A percentile compares a stretch with the other conserved stretches of the same genome.
These are phyloP conservation scores for Rhizophora apiculata DNA, from an alignment of 345 rosid species.

Conservation along the genomic window DNA sequence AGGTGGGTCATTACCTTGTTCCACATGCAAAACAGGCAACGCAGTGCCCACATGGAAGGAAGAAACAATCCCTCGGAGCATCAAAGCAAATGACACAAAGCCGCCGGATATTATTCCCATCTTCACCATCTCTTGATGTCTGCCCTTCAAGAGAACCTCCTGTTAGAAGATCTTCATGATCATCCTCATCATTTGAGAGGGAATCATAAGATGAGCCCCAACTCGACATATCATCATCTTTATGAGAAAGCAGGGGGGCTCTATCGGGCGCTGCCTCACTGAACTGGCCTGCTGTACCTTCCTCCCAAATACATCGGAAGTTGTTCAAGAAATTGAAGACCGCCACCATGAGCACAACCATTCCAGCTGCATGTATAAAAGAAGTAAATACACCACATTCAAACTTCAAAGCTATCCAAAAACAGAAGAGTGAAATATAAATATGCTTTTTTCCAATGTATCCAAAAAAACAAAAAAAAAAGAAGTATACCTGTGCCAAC, in stretches of 20 bases:
- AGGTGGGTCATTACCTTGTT: constrained; percentile 51
- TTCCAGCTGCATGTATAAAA: constrained; percentile 45
- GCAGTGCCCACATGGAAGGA: constrained; percentile 98
- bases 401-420: background rate
- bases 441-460: no score
- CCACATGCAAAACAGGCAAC: constrained; percentile 91
- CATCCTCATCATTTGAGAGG: constrained; percentile 59
- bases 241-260: constrained; percentile 71
- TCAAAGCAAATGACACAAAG: constrained; percentile 97
- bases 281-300: constrained; percentile 27
- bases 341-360: constrained; percentile 60
- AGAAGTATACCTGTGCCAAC: constrained; percentile 63
- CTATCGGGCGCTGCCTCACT: constrained; percentile 40
- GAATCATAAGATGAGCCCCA: constrained; percentile 96
- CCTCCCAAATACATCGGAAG: constrained; percentile 41
- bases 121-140: constrained; percentile 50
- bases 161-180: constrained; percentile 53
- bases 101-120: constrained; percentile 63
- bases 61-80: constrained; percentile 97
- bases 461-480: no score
- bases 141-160: constrained; percentile 41
- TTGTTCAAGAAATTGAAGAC: constrained; percentile 63
- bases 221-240: constrained; percentile 88
- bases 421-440: constrained; percentile 2
- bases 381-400: constrained; percentile 1